Percentiles rank a stretch among this genome's conserved stretches.
Evolutionary conservation across 2,329 filamentous ascomycete species (phyloP).

Genomic region (Zymoseptoria tritici): DNA sequence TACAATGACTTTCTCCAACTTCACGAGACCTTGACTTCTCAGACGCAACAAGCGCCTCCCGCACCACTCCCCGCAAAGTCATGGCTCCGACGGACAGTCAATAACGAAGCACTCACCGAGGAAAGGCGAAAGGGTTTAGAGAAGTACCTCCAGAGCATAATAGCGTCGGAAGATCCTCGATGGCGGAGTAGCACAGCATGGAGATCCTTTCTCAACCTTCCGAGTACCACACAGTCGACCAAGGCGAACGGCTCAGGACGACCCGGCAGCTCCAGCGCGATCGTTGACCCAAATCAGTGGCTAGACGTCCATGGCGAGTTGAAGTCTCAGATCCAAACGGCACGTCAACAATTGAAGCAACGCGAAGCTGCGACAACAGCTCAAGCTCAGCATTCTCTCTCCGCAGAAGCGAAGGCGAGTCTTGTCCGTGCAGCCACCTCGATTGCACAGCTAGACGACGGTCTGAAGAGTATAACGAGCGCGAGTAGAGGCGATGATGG

Average conservation of each 20-base stretch:
- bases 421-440: conserved; percentile 62
- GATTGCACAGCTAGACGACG: conserved; percentile 58
- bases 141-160: conserved; percentile 63
- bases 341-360: conserved; percentile 56
- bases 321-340: conserved; percentile 63
- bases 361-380: conserved; percentile 56
- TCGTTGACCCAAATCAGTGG: conserved; percentile 55
- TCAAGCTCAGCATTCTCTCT: conserved; percentile 51
- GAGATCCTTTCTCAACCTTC: conserved; percentile 66
- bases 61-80: conserved; percentile 62
- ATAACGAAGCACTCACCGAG: conserved; percentile 62
- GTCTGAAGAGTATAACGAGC: conserved; percentile 42
- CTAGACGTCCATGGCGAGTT: conserved; percentile 67
- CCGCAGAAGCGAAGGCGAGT: conserved; percentile 65
- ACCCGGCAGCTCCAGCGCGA: conserved; percentile 27
- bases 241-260: conserved; percentile 5
- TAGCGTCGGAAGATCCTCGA: conserved; percentile 62
- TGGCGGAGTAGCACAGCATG: conserved; percentile 70
- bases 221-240: conserved; percentile 41
- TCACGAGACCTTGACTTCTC: conserved; percentile 53
- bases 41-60: conserved; percentile 59
- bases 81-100: conserved; percentile 68
- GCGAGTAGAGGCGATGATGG: conserved; percentile 31
- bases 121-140: conserved; percentile 62
- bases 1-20: conserved; percentile 72